phyloP scores from a whole-genome alignment of 2,329 filamentous ascomycete genomes.

The Apiospora koreana region DNA sequence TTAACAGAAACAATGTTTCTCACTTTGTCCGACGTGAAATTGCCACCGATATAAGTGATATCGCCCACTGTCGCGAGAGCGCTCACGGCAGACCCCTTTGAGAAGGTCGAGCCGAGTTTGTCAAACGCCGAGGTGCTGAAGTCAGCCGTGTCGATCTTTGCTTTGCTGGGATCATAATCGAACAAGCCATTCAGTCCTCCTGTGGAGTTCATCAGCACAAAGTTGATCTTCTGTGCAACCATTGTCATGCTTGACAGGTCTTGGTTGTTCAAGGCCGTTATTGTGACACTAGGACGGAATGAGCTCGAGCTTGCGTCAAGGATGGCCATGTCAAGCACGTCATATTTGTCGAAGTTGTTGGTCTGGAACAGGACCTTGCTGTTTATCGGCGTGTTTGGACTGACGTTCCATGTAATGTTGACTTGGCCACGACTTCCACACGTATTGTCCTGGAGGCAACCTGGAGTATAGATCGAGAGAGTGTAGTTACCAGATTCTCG shows the following conservation, averaged over 20 bases:
- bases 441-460: constrained; percentile 77
- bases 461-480: constrained; percentile 88
- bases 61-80: constrained; percentile 66
- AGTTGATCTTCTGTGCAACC: constrained; percentile 87
- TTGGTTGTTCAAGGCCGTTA: constrained; percentile 70
- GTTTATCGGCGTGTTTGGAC: constrained; percentile 44
- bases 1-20: constrained; percentile 78
- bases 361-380: constrained; percentile 77
- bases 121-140: constrained; percentile 76
- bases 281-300: constrained; percentile 80
- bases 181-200: constrained; percentile 87
- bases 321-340: constrained; percentile 83
- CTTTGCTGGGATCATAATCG: constrained; percentile 74
- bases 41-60: constrained; percentile 76
- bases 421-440: constrained; percentile 78
- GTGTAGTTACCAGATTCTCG: constrained; percentile 89
- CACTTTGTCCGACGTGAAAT: constrained; percentile 70
- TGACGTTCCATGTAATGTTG: constrained; percentile 75
- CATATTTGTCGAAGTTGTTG: constrained; percentile 96
- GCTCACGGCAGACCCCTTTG: constrained; percentile 66
- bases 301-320: constrained; percentile 72
- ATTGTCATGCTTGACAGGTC: constrained; percentile 65
- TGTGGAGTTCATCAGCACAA: constrained; percentile 71
- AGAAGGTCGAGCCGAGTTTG: constrained; percentile 70
- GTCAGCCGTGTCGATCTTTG: constrained; percentile 58